A percentile compares a stretch with the other conserved stretches of the same genome.
Conservation (phyloP, 371 early-diverging fungal genomes). For the Basidiobolus heterosporus region DNA sequence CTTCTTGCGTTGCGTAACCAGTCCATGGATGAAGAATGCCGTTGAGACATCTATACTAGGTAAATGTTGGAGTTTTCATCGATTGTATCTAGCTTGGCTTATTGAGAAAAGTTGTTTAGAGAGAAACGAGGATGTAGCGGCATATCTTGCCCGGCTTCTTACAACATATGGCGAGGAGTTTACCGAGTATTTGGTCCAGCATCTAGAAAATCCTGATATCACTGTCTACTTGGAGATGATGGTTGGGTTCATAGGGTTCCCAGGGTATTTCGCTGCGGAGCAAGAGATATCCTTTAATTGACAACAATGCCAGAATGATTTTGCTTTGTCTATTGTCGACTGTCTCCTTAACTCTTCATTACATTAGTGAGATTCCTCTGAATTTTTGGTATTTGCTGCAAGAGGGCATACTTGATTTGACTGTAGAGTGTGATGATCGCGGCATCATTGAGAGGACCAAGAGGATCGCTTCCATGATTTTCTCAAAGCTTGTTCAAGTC, state of each 20-base stretch:
- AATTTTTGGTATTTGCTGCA: slow-evolving; percentile 58
- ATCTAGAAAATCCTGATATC: slow-evolving; percentile 26
- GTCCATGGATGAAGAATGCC: slow-evolving; percentile 24
- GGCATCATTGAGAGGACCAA: slow-evolving; percentile 9
- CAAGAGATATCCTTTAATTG: slow-evolving; percentile 28
- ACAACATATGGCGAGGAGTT: slow-evolving; percentile 54
- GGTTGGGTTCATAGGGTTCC: slow-evolving; percentile 45
- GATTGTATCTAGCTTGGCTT: background rate
- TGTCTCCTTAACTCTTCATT: background rate
- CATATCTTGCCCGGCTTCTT: slow-evolving; percentile 34
- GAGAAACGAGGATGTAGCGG: slow-evolving; percentile 33
- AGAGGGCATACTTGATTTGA: slow-evolving; percentile 35
- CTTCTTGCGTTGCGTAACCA: slow-evolving; percentile 23
- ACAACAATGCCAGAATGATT: background rate
- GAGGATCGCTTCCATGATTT: slow-evolving; percentile 17
- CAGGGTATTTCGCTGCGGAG: slow-evolving; percentile 50
- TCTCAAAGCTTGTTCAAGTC: slow-evolving; percentile 28
- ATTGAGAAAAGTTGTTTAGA: slow-evolving; percentile 12
- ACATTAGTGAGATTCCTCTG: slow-evolving; percentile 42
- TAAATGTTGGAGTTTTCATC: slow-evolving; percentile 7
- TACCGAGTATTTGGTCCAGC: slow-evolving; percentile 31
- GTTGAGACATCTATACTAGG: slow-evolving; percentile 24
- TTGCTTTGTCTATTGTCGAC: background rate
- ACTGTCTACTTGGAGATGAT: slow-evolving; percentile 34
- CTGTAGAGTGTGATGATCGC: slow-evolving; percentile 7